A percentile compares a stretch with the other conserved stretches of the same genome.
These are phyloP conservation scores for Bipolaris gigantea DNA, from an alignment of 2,329 filamentous ascomycete genomes.

Conservation along the genomic window DNA sequence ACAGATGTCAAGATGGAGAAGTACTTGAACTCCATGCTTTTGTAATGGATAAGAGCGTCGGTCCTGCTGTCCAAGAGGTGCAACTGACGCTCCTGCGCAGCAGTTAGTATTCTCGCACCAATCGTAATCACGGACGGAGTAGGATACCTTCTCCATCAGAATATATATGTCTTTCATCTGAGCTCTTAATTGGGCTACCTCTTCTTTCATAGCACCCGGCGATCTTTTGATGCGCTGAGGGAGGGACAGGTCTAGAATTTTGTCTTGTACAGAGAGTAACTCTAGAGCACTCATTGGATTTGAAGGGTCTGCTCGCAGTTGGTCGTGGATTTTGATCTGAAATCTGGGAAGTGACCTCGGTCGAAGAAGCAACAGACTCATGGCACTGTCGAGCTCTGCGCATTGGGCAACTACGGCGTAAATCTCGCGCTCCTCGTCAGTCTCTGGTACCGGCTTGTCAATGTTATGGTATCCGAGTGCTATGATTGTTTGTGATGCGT, in stretches of 20 bases:
- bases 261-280: conserved; percentile 34
- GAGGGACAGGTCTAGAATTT: conserved; percentile 32
- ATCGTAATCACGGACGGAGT: too few relatives aligned
- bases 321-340: conserved; percentile 26
- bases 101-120: conserved; percentile 3
- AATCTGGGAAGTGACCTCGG: conserved; percentile 35
- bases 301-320: conserved; percentile 26
- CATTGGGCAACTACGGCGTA: conserved; percentile 35
- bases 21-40: conserved; percentile 39
- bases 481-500: conserved; percentile 37
- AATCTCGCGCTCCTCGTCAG: conserved; percentile 31
- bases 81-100: conserved; percentile 21
- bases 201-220: conserved; percentile 17
- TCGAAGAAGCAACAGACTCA: conserved; percentile 36
- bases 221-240: conserved; percentile 16
- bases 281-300: conserved; percentile 35
- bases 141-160: conserved; percentile 28
- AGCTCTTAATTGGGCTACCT: conserved; percentile 25
- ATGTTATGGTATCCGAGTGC: conserved; percentile 38
- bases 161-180: conserved; percentile 29
- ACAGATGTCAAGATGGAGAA: conserved; percentile 38
- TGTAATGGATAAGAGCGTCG: conserved; percentile 36
- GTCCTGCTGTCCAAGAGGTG: conserved; percentile 22
- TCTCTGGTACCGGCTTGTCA: conserved; percentile 16
- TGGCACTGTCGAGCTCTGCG: conserved; percentile 36